phyloP scores from a whole-genome alignment of 768 basidiomycete genomes.

The Galerina sulciceps region DNA sequence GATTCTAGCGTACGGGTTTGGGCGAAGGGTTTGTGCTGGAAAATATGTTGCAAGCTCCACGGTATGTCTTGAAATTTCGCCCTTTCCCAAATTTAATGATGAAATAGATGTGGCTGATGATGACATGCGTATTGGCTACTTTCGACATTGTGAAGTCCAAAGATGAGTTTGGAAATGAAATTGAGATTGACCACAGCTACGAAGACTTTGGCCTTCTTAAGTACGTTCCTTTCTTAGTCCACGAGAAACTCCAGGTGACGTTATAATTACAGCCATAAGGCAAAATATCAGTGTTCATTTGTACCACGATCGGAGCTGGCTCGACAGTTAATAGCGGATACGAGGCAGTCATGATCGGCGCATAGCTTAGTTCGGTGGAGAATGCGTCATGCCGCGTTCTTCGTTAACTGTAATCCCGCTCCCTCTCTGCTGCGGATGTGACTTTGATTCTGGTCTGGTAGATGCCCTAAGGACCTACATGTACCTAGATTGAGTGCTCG shows the following conservation, averaged over 20 bases:
- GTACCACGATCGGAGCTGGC: background rate
- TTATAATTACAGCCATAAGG: background rate
- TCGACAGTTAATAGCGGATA: background rate
- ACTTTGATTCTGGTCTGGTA: too few species aligned
- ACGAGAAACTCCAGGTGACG: background rate
- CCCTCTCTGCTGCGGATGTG: too few species aligned
- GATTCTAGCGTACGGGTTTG: conserved; percentile 11
- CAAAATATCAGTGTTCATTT: background rate
- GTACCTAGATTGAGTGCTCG: too few species aligned
- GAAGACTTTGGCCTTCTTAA: conserved; percentile 10
- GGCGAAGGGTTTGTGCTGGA: conserved; percentile 5
- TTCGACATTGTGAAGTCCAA: conserved; percentile 37
- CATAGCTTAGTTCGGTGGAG: too few species aligned
- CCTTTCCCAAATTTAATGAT: background rate
- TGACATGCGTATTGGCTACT: conserved; percentile 25
- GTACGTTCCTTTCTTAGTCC: background rate
- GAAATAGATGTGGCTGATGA: conserved; percentile 20
- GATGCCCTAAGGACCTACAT: too few species aligned
- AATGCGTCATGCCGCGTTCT: too few species aligned
- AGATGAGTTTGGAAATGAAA: conserved; percentile 35
- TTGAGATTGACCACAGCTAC: conserved; percentile 25
- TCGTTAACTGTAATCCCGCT: too few species aligned
- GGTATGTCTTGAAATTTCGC: background rate
- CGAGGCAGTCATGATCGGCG: too few species aligned
- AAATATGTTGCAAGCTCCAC: conserved; percentile 2